Base-by-base conservation (phyloP, 1,284 basidiomycete genomes). In the Bondarzewia mesenterica region DNA sequence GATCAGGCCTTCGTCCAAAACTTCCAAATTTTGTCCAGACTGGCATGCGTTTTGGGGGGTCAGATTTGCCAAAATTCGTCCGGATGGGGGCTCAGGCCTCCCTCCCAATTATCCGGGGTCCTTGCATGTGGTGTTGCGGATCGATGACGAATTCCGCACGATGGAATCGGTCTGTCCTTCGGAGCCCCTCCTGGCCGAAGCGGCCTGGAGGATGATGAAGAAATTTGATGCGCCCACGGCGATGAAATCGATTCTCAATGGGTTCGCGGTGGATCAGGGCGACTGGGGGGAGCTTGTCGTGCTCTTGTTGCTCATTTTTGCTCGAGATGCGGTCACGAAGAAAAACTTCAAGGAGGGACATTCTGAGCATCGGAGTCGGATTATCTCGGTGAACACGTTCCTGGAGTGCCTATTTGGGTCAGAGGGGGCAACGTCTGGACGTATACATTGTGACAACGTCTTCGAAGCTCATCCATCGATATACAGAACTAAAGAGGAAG, bases 141-240 rank as follows among this genome's bases (percentile, higher is more conserved):
- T 59, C 39, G 41, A 54, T 36, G 14, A 41, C 3, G 49, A 44
- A 7, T 51, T 59, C 23, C 55, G 58, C 42, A 53, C 26, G 39
- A 55, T 62, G 52, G 39, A 50, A 14, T 63, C 64, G 0, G 35
- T 51, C 14, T 38, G 50, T 10, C 51, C 57, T 22, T 59, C 60
- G 14, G 59, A 62, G 43, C 60, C 60, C 5, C 22, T 60, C 21
- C 52, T 61, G 2, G 49, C 57, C 7, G 58, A 62, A 55, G 60
- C 51, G 10, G 50, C 59, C 1, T 49, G 36, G 39, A 16, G 16
- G 5, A 7, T 55, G 35, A 52, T 46, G 42, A 16, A 40, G 12
- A 27, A 50, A 15, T 41, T 41, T 21, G 29, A 32, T 7, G 29
- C 6, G 3, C 29, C 21, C 16, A 14, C n/a, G 10, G 39, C 39